These are phyloP conservation scores for Maudiozyma barnettii DNA, from an alignment of 805 yeast genomes.

Conservation along the genomic window DNA sequence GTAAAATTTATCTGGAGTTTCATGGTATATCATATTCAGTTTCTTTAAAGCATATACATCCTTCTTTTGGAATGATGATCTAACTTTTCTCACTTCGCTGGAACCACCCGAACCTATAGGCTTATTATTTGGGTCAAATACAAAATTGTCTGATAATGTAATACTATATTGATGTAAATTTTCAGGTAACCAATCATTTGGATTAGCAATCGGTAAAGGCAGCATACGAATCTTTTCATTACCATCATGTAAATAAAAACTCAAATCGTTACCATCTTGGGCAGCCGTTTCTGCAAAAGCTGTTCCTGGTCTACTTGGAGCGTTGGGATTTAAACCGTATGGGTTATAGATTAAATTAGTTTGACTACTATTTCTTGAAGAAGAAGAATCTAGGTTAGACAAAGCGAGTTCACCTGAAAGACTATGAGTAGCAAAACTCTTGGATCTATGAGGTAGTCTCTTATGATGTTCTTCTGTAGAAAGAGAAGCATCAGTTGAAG, in stretches of 20 bases:
- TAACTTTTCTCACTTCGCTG: constrained; percentile 49
- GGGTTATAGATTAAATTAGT: constrained; percentile 52
- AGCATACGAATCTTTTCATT: constrained; percentile 37
- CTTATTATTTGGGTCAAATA: constrained; percentile 35
- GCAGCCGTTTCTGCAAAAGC: constrained; percentile 6
- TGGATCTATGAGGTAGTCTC: constrained; percentile 8
- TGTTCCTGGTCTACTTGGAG: constrained; percentile 10
- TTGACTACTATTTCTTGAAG: constrained; percentile 5
- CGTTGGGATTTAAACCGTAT: constrained; percentile 36
- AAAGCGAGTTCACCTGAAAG: constrained; percentile 1
- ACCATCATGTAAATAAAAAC: constrained; percentile 30
- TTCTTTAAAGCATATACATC: constrained; percentile 58
- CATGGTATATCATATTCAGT: constrained; percentile 50
- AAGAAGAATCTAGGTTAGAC: background rate
- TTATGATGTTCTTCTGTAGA: background rate
- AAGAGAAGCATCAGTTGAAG: background rate
- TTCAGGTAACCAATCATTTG: constrained; percentile 51
- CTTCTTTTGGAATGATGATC: constrained; percentile 29
- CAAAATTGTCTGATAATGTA: constrained; percentile 48
- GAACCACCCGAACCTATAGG: constrained; percentile 69
- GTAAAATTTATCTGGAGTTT: constrained; percentile 57
- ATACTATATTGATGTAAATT: constrained; percentile 41
- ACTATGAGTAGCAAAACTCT: constrained; percentile 10
- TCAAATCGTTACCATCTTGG: constrained; percentile 14
- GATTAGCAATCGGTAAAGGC: constrained; percentile 55